Evolutionary conservation across 768 basidiomycete genomes (phyloP).

Genomic region (Podaxis sp.): DNA sequence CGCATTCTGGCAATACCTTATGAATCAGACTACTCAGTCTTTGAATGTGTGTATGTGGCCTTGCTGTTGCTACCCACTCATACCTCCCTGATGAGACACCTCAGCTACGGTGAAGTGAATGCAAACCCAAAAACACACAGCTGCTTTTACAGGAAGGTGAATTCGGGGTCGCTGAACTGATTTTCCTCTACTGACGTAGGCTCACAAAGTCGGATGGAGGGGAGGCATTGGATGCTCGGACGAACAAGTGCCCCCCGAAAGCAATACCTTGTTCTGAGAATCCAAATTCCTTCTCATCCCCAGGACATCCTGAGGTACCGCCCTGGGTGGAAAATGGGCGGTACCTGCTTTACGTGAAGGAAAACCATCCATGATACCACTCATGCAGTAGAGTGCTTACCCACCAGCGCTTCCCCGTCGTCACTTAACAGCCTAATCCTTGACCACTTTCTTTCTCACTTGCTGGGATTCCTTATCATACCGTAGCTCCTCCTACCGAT

Average conservation of each 20-base stretch:
- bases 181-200: background rate
- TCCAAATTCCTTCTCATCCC: background rate
- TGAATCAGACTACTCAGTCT: conserved; percentile 11
- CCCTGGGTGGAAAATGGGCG: conserved; percentile 11
- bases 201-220: conserved; percentile 3
- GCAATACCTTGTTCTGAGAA: background rate
- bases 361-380: conserved; percentile 3
- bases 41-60: conserved; percentile 14
- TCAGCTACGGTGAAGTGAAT: conserved; percentile 8
- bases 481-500: too few relatives aligned
- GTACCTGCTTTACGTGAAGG: background rate
- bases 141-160: conserved; percentile 13
- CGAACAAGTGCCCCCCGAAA: background rate
- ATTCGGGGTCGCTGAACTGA: background rate
- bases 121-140: background rate
- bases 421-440: background rate
- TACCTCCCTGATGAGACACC: background rate
- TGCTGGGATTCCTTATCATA: background rate
- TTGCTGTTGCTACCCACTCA: background rate
- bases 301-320: conserved; percentile 3
- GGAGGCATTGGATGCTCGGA: background rate
- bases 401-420: background rate
- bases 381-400: background rate
- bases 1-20: conserved; percentile 9
- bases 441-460: background rate